A percentile compares a stretch with the other conserved stretches of the same genome.
These are phyloP conservation scores for Flaveria linearis DNA, from an alignment of 129 eudicot genomes.

Conservation along the genomic window DNA sequence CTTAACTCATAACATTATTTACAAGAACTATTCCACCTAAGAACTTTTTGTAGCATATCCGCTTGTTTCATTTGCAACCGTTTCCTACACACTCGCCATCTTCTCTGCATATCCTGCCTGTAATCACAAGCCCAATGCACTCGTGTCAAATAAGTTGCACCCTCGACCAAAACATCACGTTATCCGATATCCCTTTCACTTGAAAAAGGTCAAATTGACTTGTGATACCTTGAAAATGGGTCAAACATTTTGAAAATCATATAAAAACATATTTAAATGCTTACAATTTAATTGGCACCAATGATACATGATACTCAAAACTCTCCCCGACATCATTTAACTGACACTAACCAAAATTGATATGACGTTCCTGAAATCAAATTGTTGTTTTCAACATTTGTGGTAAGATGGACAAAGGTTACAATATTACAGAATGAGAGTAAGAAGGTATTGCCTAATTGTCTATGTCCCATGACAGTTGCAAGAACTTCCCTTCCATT, in stretches of 20 bases:
- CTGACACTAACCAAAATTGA: not conserved
- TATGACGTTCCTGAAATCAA: not conserved
- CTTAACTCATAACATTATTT: conserved; percentile 29
- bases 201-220: conserved; percentile 1
- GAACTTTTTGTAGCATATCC: conserved; percentile 47
- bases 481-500: not conserved
- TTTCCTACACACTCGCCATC: conserved; percentile 88
- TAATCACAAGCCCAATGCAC: conserved; percentile 18
- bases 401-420: not conserved
- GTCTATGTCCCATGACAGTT: not conserved
- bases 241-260: not conserved
- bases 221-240: not conserved
- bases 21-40: conserved; percentile 41
- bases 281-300: not conserved
- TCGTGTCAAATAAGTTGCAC: not conserved
- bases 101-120: conserved; percentile 99
- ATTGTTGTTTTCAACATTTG: not conserved
- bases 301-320: not conserved
- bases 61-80: conserved; percentile 86
- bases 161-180: not conserved
- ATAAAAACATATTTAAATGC: not conserved
- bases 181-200: not conserved
- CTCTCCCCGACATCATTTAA: not conserved
- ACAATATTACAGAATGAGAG: not conserved
- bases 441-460: not conserved